Percentiles rank a stretch among this genome's conserved stretches.
These are phyloP conservation scores for Epichloe baconii DNA, from an alignment of 2,329 filamentous ascomycete genomes.

Conservation along the genomic window DNA sequence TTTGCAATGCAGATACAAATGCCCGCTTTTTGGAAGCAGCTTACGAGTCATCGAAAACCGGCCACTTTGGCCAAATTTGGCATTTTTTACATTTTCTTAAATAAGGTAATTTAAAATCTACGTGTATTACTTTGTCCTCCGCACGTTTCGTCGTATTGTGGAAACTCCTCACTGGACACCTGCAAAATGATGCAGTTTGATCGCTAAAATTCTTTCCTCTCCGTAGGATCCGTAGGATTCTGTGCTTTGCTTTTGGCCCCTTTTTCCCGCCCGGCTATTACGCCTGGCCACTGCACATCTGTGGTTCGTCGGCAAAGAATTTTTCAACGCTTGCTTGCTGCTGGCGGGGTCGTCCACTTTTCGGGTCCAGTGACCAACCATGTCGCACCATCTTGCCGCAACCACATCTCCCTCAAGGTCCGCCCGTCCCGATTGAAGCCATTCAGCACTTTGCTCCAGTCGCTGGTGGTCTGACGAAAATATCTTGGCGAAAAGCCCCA, in stretches of 20 bases:
- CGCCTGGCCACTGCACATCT: not conserved
- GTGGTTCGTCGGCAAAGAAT: not conserved
- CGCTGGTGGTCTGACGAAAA: not conserved
- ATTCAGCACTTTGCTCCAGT: not conserved
- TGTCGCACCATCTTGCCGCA: not conserved
- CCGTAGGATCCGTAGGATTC: too few relatives aligned
- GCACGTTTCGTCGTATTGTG: not conserved
- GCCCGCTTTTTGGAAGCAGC: not conserved
- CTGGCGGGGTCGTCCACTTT: slow-evolving; percentile 5
- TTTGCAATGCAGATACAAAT: not conserved
- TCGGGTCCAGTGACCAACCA: slow-evolving; percentile 1
- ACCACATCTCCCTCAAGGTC: slow-evolving; percentile 5
- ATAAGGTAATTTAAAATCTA: not conserved
- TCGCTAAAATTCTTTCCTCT: too few relatives aligned
- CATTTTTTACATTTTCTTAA: not conserved
- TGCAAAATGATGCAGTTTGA: not conserved
- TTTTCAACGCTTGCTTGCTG: not conserved
- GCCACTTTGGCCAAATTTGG: not conserved
- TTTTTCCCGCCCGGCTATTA: too few relatives aligned
- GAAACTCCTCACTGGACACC: too few relatives aligned
- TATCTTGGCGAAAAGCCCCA: slow-evolving; percentile 13
- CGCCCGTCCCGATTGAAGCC: not conserved
- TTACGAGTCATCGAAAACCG: not conserved
- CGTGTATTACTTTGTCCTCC: too few relatives aligned
- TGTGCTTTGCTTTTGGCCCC: too few relatives aligned